Evolutionary conservation across 257 asterid genomes (phyloP), one percentile per base, ranked within the genome.

Genomic region (Lantana camara): DNA sequence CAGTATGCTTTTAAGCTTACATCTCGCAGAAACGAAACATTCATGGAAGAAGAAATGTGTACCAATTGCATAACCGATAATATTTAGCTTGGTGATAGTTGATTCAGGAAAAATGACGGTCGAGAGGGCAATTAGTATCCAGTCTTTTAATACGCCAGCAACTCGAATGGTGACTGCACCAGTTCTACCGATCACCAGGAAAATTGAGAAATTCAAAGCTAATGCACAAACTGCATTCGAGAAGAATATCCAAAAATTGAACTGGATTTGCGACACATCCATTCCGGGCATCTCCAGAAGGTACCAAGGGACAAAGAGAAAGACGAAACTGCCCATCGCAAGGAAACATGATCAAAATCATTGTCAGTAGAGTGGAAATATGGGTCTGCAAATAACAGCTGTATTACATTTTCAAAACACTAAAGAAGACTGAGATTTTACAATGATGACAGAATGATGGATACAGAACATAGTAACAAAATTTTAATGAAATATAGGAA

Each of bases 141-240:
- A 95, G 80, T 95, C 99, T 73, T 95, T 95, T 23, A 91, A 72
- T 65, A 95, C 99, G 5, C 99, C 98, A 55, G 99, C 98, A 41
- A 95, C 99, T 60, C 99, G 85, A 51, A 95, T 77, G 22, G 99
- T 95, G 69, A 95, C 98, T 29, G 99, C 99, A 61, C 99, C 87
- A 17, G 99, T 95, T 91, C 99, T 86, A 77, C 98, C 99, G 53
- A 91, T 86, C 24, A 85, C 99, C 67, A 88, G 77, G 77, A 95
- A 91, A 71, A 95, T 91, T 59, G 98, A 91, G 83, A 95, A 86
- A 79, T 95, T 95, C 84, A 95, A 83, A 67, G 95, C 92, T 78
- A 95, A 71, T 11, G 99, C 99, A 76, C 91, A 81, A 29, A 95
- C 83, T 29, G 99, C 99, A 74, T 95, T 95, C 17, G 98, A 95